These are phyloP conservation scores for Naganishia liquefaciens DNA, from an alignment of 1,284 basidiomycete species.

Conservation along the genomic window DNA sequence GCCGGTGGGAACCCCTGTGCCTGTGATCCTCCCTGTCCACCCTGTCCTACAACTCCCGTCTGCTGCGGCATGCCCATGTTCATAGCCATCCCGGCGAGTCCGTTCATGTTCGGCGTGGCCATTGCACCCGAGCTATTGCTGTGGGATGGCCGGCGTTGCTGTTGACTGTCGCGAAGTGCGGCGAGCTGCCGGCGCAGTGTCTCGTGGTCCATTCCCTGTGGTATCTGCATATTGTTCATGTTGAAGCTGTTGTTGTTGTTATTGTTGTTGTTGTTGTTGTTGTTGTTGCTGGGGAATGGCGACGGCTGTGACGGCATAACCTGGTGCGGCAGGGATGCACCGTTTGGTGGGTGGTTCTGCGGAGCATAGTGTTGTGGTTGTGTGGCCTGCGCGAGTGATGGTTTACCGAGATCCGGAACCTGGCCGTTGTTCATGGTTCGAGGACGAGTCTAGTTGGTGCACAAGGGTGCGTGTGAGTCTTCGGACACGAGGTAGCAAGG, in stretches of 20 bases:
- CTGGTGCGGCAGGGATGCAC: conserved; percentile 2
- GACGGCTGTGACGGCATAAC: conserved; percentile 2
- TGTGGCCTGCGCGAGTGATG: not conserved
- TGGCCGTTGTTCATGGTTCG: conserved; percentile 24
- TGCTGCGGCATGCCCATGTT: not conserved
- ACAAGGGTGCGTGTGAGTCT: not conserved
- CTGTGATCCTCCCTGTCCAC: not conserved
- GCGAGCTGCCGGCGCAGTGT: conserved; percentile 15
- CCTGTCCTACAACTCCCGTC: not conserved
- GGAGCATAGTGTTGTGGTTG: conserved; percentile 12
- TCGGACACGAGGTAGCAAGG: not conserved
- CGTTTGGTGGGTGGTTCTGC: conserved; percentile 5
- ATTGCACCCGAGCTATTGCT: conserved; percentile 6
- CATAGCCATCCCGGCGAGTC: conserved; percentile 2
- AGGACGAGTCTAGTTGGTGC: not conserved
- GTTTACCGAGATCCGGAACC: conserved; percentile 4
- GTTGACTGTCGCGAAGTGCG: conserved; percentile 8
- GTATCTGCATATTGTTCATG: conserved; percentile 25
- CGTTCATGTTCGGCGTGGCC: conserved; percentile 10
- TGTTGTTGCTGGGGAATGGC: conserved; percentile 5
- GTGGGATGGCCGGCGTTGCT: conserved; percentile 3
- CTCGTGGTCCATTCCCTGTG: conserved; percentile 17
- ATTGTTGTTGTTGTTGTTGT: conserved; percentile 18
- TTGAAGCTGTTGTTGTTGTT: conserved; percentile 9
- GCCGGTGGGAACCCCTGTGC: not conserved